These are phyloP conservation scores for Mycena alexandri DNA, from an alignment of 768 basidiomycete species.

Conservation along the genomic window DNA sequence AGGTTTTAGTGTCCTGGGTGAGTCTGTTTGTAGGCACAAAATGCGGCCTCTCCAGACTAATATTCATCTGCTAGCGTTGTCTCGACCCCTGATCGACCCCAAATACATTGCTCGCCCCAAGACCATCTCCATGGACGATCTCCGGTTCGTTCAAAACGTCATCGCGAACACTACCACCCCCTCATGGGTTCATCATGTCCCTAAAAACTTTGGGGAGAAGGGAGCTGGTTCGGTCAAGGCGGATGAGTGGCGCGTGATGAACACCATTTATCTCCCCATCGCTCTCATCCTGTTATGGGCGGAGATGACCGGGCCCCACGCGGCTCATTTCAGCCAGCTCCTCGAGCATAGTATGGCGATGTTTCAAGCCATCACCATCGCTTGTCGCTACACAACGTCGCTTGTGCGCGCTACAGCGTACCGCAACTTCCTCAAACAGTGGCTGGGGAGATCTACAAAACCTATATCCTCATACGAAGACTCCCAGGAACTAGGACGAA, in stretches of 20 bases:
- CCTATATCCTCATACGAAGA: conserved; percentile 41
- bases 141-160: conserved; percentile 39
- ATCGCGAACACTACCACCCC: conserved; percentile 40
- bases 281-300: conserved; percentile 50
- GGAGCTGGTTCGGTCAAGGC: conserved; percentile 51
- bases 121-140: conserved; percentile 4
- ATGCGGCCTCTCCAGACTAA: not conserved
- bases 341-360: conserved; percentile 46
- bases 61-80: conserved; percentile 30
- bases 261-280: conserved; percentile 49
- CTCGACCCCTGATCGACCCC: conserved; percentile 35
- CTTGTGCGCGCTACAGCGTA: conserved; percentile 24
- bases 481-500: conserved; percentile 28
- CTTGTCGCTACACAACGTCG: conserved; percentile 35
- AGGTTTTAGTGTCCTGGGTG: conserved; percentile 15
- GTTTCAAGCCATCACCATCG: conserved; percentile 42
- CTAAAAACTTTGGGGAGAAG: conserved; percentile 43
- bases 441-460: conserved; percentile 40
- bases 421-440: conserved; percentile 34
- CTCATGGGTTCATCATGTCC: conserved; percentile 45
- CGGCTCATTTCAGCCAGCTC: conserved; percentile 20
- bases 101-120: conserved; percentile 35
- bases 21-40: conserved; percentile 5
- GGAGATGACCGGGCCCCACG: conserved; percentile 23
- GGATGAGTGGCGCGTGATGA: conserved; percentile 49